Conservation (phyloP, 345 rosid genomes). For the Pseudoturritis turrita region DNA sequence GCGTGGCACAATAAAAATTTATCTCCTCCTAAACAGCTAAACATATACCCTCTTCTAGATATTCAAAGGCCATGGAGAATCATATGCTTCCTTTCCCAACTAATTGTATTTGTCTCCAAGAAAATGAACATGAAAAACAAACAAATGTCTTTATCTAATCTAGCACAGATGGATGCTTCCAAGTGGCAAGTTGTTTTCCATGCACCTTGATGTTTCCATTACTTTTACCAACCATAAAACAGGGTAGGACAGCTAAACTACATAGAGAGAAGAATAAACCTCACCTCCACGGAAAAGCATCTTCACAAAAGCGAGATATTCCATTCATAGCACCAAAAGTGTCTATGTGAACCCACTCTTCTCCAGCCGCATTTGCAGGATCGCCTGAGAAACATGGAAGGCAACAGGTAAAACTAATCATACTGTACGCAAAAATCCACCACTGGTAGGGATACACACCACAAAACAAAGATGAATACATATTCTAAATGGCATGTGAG, state of each 20-base stretch:
- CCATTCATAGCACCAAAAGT: slow-evolving; percentile 94
- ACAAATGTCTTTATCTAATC: not conserved
- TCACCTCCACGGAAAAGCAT: slow-evolving; percentile 81
- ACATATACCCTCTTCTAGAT: not conserved
- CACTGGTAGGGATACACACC: not conserved
- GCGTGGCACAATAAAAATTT: slow-evolving; percentile 24
- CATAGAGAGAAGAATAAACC: slow-evolving; percentile 12
- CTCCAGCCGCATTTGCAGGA: slow-evolving; percentile 38
- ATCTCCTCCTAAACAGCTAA: not conserved
- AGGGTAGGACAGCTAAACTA: not conserved
- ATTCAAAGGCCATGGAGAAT: too few relatives aligned
- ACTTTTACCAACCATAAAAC: not conserved
- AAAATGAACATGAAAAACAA: slow-evolving; percentile 1
- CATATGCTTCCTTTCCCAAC: not conserved
- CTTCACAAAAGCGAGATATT: slow-evolving; percentile 88
- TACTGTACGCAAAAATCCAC: not conserved
- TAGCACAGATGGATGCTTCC: not conserved
- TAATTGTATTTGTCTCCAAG: not conserved
- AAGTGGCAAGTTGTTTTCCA: not conserved
- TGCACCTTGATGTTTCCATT: not conserved
- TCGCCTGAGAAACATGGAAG: slow-evolving; percentile 39
- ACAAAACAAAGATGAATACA: not conserved
- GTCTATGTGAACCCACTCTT: slow-evolving; percentile 86
- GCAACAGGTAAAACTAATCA: not conserved
- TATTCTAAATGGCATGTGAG: not conserved